phyloP scores from a whole-genome alignment of 352 stramenopile genomes.

The Paralagenidium karlingii region DNA sequence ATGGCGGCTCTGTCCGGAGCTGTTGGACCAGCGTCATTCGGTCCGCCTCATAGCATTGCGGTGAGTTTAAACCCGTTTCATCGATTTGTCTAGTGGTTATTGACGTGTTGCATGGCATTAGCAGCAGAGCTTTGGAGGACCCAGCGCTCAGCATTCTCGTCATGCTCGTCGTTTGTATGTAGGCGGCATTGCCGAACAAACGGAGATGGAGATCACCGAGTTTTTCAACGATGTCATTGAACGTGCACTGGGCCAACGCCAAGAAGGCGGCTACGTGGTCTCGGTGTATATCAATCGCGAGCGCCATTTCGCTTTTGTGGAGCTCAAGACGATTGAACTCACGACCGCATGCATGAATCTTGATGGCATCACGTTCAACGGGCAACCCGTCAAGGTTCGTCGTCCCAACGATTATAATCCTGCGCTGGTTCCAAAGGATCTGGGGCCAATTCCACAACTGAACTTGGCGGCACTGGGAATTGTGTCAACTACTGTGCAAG shows the following conservation, averaged over 20 bases:
- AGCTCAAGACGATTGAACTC: slow-evolving; percentile 95
- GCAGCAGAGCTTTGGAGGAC: slow-evolving; percentile 7
- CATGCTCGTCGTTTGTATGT: slow-evolving; percentile 96
- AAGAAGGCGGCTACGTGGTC: slow-evolving; percentile 64
- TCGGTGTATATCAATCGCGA: slow-evolving; percentile 95
- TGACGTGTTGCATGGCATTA: background rate
- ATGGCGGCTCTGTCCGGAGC: slow-evolving; percentile 51
- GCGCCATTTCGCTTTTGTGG: slow-evolving; percentile 95
- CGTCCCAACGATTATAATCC: slow-evolving; percentile 98
- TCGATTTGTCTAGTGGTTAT: slow-evolving; percentile 8
- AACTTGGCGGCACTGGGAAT: slow-evolving; percentile 89
- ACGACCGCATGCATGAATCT: slow-evolving; percentile 93
- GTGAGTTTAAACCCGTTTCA: slow-evolving; percentile 14
- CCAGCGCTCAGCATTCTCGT: slow-evolving; percentile 83
- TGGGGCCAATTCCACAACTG: slow-evolving; percentile 80
- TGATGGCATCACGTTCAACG: slow-evolving; percentile 91
- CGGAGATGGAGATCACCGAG: slow-evolving; percentile 71
- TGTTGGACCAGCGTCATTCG: slow-evolving; percentile 53
- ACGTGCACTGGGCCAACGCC: slow-evolving; percentile 56
- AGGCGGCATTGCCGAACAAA: slow-evolving; percentile 81
- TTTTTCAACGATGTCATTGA: slow-evolving; percentile 91
- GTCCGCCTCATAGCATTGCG: slow-evolving; percentile 12
- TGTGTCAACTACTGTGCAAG: slow-evolving; percentile 88
- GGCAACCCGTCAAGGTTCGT: slow-evolving; percentile 92
- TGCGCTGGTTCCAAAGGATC: slow-evolving; percentile 63